Percentiles rank a stretch among this genome's conserved stretches.
phyloP scores from a whole-genome alignment of 805 yeast species.

The Nakazawaea pomicola region DNA sequence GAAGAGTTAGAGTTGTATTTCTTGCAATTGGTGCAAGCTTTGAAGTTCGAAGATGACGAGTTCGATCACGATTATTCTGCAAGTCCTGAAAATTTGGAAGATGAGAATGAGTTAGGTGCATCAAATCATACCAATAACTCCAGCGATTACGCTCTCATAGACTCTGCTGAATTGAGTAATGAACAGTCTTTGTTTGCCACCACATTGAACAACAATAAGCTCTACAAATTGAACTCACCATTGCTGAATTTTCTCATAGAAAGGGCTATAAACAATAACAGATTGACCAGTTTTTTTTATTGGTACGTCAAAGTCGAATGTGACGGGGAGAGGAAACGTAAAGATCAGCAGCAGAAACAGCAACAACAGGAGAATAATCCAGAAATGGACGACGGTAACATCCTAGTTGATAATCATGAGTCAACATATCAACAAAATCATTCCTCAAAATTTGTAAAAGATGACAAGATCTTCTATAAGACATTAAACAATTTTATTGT shows the following conservation, averaged over 20 bases:
- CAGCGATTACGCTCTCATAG: conserved; percentile 28
- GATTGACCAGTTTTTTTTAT: conserved; percentile 76
- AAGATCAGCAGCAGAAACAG: background rate
- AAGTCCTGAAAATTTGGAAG: conserved; percentile 13
- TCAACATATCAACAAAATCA: background rate
- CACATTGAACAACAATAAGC: conserved; percentile 7
- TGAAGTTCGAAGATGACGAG: conserved; percentile 60
- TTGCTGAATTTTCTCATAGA: conserved; percentile 71
- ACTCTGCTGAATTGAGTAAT: conserved; percentile 12
- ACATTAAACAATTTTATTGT: conserved; percentile 26
- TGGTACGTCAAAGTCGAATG: conserved; percentile 92
- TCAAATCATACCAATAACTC: conserved; percentile 19
- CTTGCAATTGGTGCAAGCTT: conserved; percentile 86
- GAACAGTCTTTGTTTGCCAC: conserved; percentile 1
- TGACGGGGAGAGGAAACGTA: conserved; percentile 45
- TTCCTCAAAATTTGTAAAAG: conserved; percentile 4
- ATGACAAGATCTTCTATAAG: conserved; percentile 18
- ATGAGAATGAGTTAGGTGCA: conserved; percentile 16
- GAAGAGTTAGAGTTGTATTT: conserved; percentile 76
- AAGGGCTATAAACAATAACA: conserved; percentile 58
- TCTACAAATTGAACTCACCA: conserved; percentile 42
- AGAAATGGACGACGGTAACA: conserved; percentile 9
- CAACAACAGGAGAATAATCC: conserved; percentile 16
- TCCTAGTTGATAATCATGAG: conserved; percentile 5
- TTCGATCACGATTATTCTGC: background rate